Percentiles rank a stretch among this genome's conserved stretches.
Conservation (phyloP, 73 alveolate genomes). For the Tetrahymena elliotti region DNA sequence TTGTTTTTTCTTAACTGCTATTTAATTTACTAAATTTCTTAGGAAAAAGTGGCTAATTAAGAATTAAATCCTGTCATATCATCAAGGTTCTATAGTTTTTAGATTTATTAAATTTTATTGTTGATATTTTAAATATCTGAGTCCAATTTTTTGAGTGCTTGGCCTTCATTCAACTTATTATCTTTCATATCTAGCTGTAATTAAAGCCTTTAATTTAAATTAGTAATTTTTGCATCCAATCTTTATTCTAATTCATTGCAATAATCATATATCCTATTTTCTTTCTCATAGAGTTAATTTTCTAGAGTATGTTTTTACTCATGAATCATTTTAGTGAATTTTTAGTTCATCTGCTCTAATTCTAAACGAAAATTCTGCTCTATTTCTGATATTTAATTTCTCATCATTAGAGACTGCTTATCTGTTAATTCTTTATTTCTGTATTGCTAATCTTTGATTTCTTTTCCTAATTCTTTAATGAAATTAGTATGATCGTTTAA, state of each 20-base stretch:
- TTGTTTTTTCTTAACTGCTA: neutral
- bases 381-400: neutral
- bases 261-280: neutral
- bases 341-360: neutral
- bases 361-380: neutral
- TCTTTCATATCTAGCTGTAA: neutral
- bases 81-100: neutral
- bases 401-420: neutral
- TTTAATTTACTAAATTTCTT: neutral
- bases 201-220: neutral
- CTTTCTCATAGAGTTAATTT: neutral
- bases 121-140: neutral
- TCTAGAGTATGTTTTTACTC: neutral
- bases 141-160: neutral
- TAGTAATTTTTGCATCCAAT: neutral
- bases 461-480: neutral
- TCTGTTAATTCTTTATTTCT: neutral
- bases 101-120: neutral
- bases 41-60: neutral
- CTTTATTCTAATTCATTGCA: neutral
- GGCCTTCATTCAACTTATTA: neutral
- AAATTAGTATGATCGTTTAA: neutral
- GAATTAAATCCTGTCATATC: neutral
- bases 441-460: neutral
- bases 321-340: neutral